Percentiles rank a stretch among this genome's conserved stretches.
phyloP scores from a whole-genome alignment of 2,329 filamentous ascomycete species.

The Neurospora sp. region DNA sequence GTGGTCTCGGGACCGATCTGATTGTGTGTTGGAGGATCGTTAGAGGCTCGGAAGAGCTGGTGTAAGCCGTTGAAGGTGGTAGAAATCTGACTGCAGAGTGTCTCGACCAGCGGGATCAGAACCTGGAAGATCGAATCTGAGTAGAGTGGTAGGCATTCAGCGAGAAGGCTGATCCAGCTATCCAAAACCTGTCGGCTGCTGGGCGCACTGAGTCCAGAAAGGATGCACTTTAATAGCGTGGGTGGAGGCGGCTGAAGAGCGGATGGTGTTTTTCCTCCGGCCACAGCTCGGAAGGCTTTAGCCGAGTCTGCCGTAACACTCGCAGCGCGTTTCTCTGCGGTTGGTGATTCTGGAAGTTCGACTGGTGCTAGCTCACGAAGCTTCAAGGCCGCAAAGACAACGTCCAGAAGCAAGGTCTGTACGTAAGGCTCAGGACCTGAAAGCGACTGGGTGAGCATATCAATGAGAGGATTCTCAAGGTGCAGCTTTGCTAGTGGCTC shows the following conservation, averaged over 20 bases:
- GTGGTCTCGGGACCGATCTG: slow-evolving; percentile 54
- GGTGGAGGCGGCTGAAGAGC: slow-evolving; percentile 47
- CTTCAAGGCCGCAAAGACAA: slow-evolving; percentile 64
- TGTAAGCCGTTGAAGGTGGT: slow-evolving; percentile 63
- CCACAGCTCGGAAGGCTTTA: slow-evolving; percentile 30
- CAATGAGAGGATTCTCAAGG: slow-evolving; percentile 61
- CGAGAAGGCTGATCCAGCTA: slow-evolving; percentile 82
- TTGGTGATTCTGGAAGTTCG: slow-evolving; percentile 34
- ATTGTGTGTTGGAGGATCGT: slow-evolving; percentile 2
- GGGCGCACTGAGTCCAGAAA: slow-evolving; percentile 66
- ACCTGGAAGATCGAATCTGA: slow-evolving; percentile 80
- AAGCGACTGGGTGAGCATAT: slow-evolving; percentile 53
- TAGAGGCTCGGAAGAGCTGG: slow-evolving; percentile 42
- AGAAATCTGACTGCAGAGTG: slow-evolving; percentile 70
- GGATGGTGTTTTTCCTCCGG: slow-evolving; percentile 19
- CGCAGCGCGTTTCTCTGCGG: slow-evolving; percentile 35
- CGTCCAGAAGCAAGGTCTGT: slow-evolving; percentile 68
- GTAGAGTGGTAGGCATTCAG: slow-evolving; percentile 76
- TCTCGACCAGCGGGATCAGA: slow-evolving; percentile 82
- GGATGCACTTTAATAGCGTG: slow-evolving; percentile 72
- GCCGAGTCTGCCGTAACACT: slow-evolving; percentile 31
- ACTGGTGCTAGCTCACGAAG: slow-evolving; percentile 39
- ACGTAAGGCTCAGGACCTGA: slow-evolving; percentile 55
- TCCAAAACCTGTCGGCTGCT: slow-evolving; percentile 71
- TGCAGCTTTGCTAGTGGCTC: slow-evolving; percentile 49